A percentile compares a stretch with the other conserved stretches of the same genome.
Conservation (phyloP, 1,139 yeast genomes). For the Sugiyamaella sp. region DNA sequence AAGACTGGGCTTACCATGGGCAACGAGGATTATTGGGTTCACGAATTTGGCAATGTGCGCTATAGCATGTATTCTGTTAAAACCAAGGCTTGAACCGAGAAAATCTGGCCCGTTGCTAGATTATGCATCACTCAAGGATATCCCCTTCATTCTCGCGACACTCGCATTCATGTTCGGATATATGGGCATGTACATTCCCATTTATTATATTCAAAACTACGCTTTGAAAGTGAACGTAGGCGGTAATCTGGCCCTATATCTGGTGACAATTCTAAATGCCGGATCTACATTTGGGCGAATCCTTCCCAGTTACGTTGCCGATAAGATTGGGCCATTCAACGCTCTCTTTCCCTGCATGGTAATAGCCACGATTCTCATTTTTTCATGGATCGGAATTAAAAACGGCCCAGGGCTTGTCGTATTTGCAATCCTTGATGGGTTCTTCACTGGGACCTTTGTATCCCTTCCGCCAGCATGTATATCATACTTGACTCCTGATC, state of each 20-base stretch:
- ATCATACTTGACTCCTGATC: constrained; percentile 55
- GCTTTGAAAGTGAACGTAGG: constrained; percentile 35
- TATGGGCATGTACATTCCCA: constrained; percentile 43
- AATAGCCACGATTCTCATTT: constrained; percentile 23
- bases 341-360: constrained; percentile 41
- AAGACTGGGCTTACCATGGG: constrained; percentile 42
- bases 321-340: constrained; percentile 51
- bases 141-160: constrained; percentile 36
- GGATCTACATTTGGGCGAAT: constrained; percentile 55
- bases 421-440: constrained; percentile 52
- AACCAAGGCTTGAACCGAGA: constrained; percentile 39
- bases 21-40: constrained; percentile 39
- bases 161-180: constrained; percentile 39
- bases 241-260: constrained; percentile 32
- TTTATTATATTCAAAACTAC: constrained; percentile 42
- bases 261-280: constrained; percentile 55
- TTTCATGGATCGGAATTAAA: constrained; percentile 47
- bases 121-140: constrained; percentile 38
- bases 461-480: constrained; percentile 49
- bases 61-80: constrained; percentile 31
- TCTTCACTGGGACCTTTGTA: constrained; percentile 50
- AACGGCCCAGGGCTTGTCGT: constrained; percentile 49
- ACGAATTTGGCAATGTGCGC: constrained; percentile 21
- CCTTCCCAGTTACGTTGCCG: constrained; percentile 51
- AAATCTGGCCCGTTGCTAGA: constrained; percentile 37